Base-by-base conservation (phyloP, 345 rosid species). In the Excoecaria agallocha region DNA sequence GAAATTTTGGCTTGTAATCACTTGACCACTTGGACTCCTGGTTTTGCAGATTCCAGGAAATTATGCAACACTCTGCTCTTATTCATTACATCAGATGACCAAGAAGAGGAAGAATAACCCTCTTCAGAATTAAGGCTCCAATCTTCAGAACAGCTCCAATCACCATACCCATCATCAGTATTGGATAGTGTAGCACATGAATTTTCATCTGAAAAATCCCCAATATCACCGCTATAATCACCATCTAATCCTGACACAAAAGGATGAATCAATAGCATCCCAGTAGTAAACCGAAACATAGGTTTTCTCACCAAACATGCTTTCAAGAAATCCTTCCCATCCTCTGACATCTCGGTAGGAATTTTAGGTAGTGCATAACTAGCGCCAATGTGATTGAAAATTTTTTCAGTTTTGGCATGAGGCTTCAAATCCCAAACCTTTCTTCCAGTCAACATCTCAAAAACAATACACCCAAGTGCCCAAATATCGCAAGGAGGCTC, bases 371-470 rank as follows among this genome's bases (percentile, higher is more conserved):
- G 48, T 74, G 84, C 93, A 15, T 74, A 83, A 15, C 95, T 30
- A 30, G 30, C 30, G 30, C 30, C 92, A 50, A 93, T 91, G 52
- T 82, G 83, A 10, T 84, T 79, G 85, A 90, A 73, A 24, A 91
- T 59, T 52, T 83, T 75, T 35, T 81, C 73, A 56, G 84, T 35
- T 72, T 81, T 80, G 57, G 78, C 57, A 8, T 74, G 81, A 37
- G 73, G 66, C 38, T 73, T 69, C 49, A 74, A 49, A 68, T 67
- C 15, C 98, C 97, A 91, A 7, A 90, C 89, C 41, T 85, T 82
- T 78, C 80, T 79, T 3, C 97, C 94, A 0, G 91, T 87, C n/a
- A 84, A 57, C 98, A 92, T 92, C 93, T 94, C 94, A 13, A 83
- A 85, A 12, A 87, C 88, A 0, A 79, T 82, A 55, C 97, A 94